Conservation (phyloP, 2,329 filamentous ascomycete species). For the Cadophora sp. region DNA sequence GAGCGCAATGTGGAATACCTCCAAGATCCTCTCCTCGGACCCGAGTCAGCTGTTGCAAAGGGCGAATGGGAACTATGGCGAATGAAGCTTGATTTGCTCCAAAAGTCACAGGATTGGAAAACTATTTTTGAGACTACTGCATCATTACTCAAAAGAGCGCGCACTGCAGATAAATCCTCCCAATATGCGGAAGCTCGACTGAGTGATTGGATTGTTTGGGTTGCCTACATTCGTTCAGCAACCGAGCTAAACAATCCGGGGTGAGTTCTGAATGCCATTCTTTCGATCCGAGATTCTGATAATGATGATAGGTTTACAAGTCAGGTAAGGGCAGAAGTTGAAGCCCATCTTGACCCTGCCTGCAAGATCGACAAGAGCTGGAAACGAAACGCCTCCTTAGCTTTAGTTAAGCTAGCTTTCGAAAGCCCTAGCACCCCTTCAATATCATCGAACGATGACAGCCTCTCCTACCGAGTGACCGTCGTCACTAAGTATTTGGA, state of each 20-base stretch:
- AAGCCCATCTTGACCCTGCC: constrained; percentile 42
- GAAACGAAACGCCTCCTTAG: constrained; percentile 45
- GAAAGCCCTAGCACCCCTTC: constrained; percentile 18
- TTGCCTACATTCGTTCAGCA: constrained; percentile 41
- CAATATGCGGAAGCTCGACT: constrained; percentile 41
- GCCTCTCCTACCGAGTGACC: constrained; percentile 20
- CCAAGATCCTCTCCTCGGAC: constrained; percentile 41
- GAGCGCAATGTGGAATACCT: constrained; percentile 42
- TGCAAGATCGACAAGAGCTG: constrained; percentile 45
- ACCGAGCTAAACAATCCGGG: constrained; percentile 32
- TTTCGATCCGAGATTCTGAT: constrained; percentile 9
- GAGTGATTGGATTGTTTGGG: constrained; percentile 46
- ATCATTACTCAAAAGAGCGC: constrained; percentile 40
- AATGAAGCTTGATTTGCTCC: constrained; percentile 40
- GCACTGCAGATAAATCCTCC: constrained; percentile 40
- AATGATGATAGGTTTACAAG: constrained; percentile 27
- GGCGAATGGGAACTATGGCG: constrained; percentile 46
- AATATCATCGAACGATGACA: neutral
- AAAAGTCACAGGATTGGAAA: constrained; percentile 39
- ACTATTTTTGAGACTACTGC: constrained; percentile 40
- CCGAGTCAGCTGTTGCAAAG: constrained; percentile 45
- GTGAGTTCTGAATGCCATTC: constrained; percentile 33
- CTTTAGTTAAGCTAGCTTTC: constrained; percentile 40
- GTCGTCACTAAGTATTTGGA: constrained; percentile 41
- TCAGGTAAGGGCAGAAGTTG: constrained; percentile 38